Evolutionary conservation across 2,329 filamentous ascomycete species (phyloP), one percentile per base, ranked within the genome.

Genomic region (Coniochaeta ligniaria): DNA sequence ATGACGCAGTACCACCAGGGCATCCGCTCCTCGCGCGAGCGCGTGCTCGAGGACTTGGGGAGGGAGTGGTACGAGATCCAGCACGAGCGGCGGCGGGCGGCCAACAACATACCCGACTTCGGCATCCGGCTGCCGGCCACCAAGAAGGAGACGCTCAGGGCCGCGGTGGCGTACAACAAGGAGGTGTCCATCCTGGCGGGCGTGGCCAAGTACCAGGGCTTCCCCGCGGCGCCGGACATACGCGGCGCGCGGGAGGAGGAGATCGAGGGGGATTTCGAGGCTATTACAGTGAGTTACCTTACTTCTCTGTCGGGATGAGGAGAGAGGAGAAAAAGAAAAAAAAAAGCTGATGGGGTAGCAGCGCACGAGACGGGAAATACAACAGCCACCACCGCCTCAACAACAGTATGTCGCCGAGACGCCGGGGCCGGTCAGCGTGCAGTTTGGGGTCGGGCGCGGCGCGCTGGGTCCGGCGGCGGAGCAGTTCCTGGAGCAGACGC

Each of bases 11-110:
- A 91, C 73, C 93, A 92, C 73, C 95, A 99, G 73, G 85, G 86
- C 56, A 84, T 93, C 36, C 87, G 95, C 60, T 91, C 96, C 70
- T 83, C 90, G 65, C 86, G 95, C 63, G 94, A 98, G 72, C 83
- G 83, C 60, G 84, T 90, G 54, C 80, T 98, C 33, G 89, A 93
- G 64, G 82, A 88, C 61, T 85, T 96, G 61, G 94, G 95, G 69
- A 87, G 92, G 72, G 88, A 95, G 66, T 96, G 94, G 83, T 96
- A 96, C 74, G 89, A 94, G 66, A 91, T 98, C 61, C 94, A 98
- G 72, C 88, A 91, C 66, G 92, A 96, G 70, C 86, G 95, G 61
- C 66, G 73, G 58, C 70, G 70, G 20, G 87, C 88, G 63, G 89
- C 91, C 63, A 89, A 91, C 68, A 88, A 89, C 63, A 85, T 93